Evolutionary conservation across 164 flowering plant genomes (phyloP), one percentile per base, ranked within the genome.

Genomic region (Annona squamosa): DNA sequence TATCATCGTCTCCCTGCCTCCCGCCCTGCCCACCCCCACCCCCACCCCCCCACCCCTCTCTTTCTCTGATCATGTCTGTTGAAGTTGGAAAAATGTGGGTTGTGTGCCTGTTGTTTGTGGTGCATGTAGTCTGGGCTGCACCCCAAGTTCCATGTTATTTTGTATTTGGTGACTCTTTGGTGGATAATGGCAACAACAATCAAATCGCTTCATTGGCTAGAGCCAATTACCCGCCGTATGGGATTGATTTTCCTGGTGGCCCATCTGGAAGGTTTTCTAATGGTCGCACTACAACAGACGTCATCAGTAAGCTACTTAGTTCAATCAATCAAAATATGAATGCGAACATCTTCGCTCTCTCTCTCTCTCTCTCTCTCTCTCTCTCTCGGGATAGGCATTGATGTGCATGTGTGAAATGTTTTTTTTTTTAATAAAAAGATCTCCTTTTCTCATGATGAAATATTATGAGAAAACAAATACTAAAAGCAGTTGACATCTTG

Each of bases 91-190:
- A 66, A 16, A 66, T 66, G 47, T 12, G 68, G 68, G 46, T 66
- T 46, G 46, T 13, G 16, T 46, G 68, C 45, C 46, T 43, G 4
- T 66, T 66, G 5, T 9, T 63, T 7, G 3, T 63, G 37, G 42
- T 66, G 46, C 16, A 16, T 43, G 66, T 42, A 4, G 68, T 66
- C 17, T 6, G 42, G 43, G 68, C 68, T 9, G 68, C 68, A 66
- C 68, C 47, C 43, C 57, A 61, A 26, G 65, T 37, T 19, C 42
- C 87, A 81, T 72, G 94, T 83, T 86, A 82, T 79, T 91, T 87
- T 78, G 83, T 89, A 2, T 89, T 91, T 78, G 97, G 97, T 3
- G 97, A 89, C 71, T 91, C 97, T 0, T 73, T 89, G 74, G 89
- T 86, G 3, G 97, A 91, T 59, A 88, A 86, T 79, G 97, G 97